Evolutionary conservation across 371 early-diverging fungal genomes (phyloP), one percentile per base, ranked within the genome.

Genomic region (Fennellomyces sp.): DNA sequence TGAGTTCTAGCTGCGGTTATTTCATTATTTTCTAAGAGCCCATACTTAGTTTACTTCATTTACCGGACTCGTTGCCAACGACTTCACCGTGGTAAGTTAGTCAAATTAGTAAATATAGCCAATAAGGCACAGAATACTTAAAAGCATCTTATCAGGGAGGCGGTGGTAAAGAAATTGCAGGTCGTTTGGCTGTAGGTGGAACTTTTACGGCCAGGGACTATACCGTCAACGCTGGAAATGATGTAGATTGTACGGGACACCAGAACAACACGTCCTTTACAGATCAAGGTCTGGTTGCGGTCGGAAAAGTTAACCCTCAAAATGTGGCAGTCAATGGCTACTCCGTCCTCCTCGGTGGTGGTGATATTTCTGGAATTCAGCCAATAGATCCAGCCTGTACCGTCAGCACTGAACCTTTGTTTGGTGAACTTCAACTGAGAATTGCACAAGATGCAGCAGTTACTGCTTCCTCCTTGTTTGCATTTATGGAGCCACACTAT

Each of bases 101-200:
- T n/a, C n/a, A n/a, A n/a, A n/a, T n/a, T n/a, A n/a, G n/a, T n/a
- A n/a, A n/a, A n/a, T n/a, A n/a, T n/a, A n/a, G n/a, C n/a, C n/a
- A n/a, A n/a, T n/a, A n/a, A n/a, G n/a, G n/a, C n/a, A n/a, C n/a
- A n/a, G n/a, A n/a, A n/a, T n/a, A n/a, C n/a, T n/a, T n/a, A n/a
- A n/a, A n/a, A n/a, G n/a, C n/a, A n/a, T n/a, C n/a, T n/a, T n/a
- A n/a, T n/a, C 15, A 41, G 41, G 41, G 41, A 19, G 64, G 65
- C 35, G 35, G 13, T 13, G 31, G 41, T 13, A 35, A 60, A 26
- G 62, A 65, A 50, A 69, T 61, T n/a, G 29, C 53, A 17, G 69
- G 69, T 17, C 45, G 58, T 7, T 54, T 65, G 23, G 65, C 58
- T 21, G 65, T 69, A 2, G 29, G 50, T 27, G 69, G 69, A 28